phyloP scores from a whole-genome alignment of 176 grass and related monocot genomes.

The Triticum timopheevii region DNA sequence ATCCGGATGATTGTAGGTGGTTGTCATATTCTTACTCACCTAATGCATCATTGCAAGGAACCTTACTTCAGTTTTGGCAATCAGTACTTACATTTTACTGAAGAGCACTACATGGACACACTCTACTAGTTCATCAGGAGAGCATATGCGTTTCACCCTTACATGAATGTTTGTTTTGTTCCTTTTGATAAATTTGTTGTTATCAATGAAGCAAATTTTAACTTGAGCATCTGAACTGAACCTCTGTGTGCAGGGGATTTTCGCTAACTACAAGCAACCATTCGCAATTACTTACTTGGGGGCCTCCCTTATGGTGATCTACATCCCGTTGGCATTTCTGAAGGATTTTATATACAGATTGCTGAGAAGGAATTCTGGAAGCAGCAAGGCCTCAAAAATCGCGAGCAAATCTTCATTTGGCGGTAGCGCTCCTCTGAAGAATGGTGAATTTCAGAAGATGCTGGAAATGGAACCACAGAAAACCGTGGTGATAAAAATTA shows the following conservation, averaged over 20 bases:
- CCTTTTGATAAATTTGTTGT: too few relatives aligned
- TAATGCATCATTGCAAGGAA: conserved; percentile 29
- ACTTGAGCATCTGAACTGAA: conserved; percentile 13
- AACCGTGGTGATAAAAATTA: conserved; percentile 57
- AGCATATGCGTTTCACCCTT: background rate
- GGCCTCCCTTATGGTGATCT: conserved; percentile 90
- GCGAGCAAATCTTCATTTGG: conserved; percentile 61
- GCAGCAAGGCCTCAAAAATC: conserved; percentile 44
- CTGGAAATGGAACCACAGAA: conserved; percentile 83
- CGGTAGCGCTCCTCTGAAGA: conserved; percentile 50
- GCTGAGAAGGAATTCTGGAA: conserved; percentile 50
- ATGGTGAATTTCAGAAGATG: conserved; percentile 59
- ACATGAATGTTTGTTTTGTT: background rate
- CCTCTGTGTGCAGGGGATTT: conserved; percentile 71
- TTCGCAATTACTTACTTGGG: conserved; percentile 94
- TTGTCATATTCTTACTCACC: conserved; percentile 32
- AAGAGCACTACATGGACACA: too few relatives aligned
- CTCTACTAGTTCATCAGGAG: background rate
- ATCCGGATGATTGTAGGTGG: background rate
- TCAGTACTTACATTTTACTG: background rate
- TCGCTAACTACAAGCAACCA: conserved; percentile 88
- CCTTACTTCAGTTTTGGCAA: background rate
- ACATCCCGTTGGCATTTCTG: conserved; percentile 78
- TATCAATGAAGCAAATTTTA: background rate
- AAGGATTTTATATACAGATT: conserved; percentile 72